Conservation (phyloP, 768 basidiomycete species). For the Podaxis sp. region DNA sequence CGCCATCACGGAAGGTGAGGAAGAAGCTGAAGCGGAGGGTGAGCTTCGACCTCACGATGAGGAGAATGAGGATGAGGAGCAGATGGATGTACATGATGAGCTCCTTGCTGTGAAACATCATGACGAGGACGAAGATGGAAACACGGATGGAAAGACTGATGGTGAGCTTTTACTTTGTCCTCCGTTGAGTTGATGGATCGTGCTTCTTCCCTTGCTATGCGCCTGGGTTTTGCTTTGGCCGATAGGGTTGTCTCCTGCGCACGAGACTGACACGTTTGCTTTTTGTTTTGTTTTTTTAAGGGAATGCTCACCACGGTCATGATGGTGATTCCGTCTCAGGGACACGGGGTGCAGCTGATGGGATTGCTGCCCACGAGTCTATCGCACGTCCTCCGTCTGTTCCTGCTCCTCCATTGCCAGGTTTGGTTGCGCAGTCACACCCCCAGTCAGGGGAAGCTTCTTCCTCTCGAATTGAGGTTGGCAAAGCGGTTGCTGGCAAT, state of each 20-base stretch:
- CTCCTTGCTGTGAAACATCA: conserved; percentile 29
- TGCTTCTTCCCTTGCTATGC: conserved; percentile 35
- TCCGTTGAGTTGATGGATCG: conserved; percentile 30
- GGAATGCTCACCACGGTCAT: conserved; percentile 31
- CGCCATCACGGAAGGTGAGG: conserved; percentile 74
- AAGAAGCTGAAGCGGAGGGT: conserved; percentile 45
- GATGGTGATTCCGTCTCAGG: conserved; percentile 41
- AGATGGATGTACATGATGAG: conserved; percentile 34
- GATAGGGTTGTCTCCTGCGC: conserved; percentile 43
- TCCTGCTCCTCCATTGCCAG: conserved; percentile 6
- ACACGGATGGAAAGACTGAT: conserved; percentile 33
- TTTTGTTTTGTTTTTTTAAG: conserved; percentile 36
- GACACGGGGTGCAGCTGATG: conserved; percentile 26
- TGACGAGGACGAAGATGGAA: conserved; percentile 33
- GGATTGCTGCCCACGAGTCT: conserved; percentile 15
- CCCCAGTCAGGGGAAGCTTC: conserved; percentile 18
- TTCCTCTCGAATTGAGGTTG: conserved; percentile 27
- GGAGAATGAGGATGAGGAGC: conserved; percentile 45
- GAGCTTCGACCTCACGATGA: conserved; percentile 33
- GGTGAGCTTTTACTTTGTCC: conserved; percentile 51
- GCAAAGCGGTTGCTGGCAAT: conserved; percentile 12
- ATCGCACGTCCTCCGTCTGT: conserved; percentile 3
- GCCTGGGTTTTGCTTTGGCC: conserved; percentile 32
- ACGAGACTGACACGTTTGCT: conserved; percentile 56
- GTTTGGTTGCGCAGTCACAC: conserved; percentile 10